A percentile compares a stretch with the other conserved stretches of the same genome.
Evolutionary conservation across 345 rosid species (phyloP).

Genomic region (Gossypium anomalum): DNA sequence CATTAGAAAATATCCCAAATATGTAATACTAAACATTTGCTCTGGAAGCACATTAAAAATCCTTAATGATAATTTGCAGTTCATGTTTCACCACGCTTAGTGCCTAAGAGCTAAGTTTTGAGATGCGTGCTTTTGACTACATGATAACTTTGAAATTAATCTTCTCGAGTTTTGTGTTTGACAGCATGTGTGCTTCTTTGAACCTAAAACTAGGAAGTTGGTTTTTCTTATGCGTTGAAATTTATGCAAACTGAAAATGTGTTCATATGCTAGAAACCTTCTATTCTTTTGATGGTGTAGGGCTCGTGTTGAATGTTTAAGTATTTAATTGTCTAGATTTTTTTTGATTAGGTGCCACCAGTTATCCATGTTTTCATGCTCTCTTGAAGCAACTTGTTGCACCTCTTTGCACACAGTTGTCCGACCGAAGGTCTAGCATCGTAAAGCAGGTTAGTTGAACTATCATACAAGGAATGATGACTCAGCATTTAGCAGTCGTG

Average conservation of each 20-base stretch:
- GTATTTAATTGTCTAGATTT: background rate
- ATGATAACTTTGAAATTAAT: conserved; percentile 4
- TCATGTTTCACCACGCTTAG: background rate
- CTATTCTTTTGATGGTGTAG: background rate
- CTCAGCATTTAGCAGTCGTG: background rate
- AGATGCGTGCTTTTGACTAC: background rate
- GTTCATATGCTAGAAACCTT: background rate
- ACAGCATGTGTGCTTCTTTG: background rate
- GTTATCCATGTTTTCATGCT: conserved; percentile 77
- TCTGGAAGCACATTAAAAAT: background rate
- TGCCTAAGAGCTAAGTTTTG: background rate
- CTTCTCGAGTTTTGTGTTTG: background rate
- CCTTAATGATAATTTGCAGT: background rate
- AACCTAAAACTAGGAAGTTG: background rate
- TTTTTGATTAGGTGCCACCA: conserved; percentile 63
- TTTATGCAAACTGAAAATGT: background rate
- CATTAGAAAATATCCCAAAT: background rate
- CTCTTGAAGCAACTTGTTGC: conserved; percentile 85
- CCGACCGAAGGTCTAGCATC: conserved; percentile 86
- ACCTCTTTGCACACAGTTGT: conserved; percentile 71
- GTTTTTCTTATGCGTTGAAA: background rate
- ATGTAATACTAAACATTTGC: background rate
- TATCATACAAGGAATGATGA: background rate
- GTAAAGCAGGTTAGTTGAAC: conserved; percentile 72
- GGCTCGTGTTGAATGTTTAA: background rate